phyloP scores from a whole-genome alignment of 768 basidiomycete genomes.

The Lyophyllum atratum region DNA sequence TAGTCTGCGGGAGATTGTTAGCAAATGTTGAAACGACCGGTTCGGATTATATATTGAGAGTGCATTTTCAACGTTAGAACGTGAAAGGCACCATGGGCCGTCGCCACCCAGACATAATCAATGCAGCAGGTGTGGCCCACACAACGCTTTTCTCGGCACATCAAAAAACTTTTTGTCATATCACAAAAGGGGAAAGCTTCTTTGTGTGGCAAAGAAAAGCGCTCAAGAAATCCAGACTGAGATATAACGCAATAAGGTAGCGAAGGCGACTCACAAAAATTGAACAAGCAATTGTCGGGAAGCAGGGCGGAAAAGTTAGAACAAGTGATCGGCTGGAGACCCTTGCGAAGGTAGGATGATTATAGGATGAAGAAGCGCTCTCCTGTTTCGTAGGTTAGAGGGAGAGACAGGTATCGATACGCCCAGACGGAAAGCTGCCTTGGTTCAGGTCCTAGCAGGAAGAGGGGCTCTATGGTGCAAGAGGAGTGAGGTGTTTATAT shows the following conservation, averaged over 20 bases:
- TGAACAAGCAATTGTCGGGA: neutral
- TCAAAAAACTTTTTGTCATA: conserved; percentile 3
- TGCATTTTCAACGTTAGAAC: neutral
- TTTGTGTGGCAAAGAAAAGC: conserved; percentile 4
- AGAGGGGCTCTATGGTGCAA: conserved; percentile 2
- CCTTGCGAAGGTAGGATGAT: conserved; percentile 2
- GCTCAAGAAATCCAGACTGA: neutral
- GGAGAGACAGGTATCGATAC: neutral
- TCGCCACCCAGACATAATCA: neutral
- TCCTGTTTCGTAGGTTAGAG: conserved; percentile 1
- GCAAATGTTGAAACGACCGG: conserved; percentile 13
- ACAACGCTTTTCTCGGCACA: conserved; percentile 1
- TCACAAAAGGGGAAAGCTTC: conserved; percentile 8
- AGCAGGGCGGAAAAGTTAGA: neutral
- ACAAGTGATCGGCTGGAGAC: conserved; percentile 2
- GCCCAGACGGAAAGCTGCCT: neutral
- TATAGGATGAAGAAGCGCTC: neutral
- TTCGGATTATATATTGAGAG: conserved; percentile 17
- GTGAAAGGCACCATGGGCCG: neutral
- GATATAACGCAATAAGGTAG: neutral
- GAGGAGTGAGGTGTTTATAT: neutral
- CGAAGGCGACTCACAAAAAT: conserved; percentile 1
- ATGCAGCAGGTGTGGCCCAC: neutral
- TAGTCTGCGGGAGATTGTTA: conserved; percentile 12
- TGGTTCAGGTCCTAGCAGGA: too few species aligned